A percentile compares a stretch with the other conserved stretches of the same genome.
phyloP scores from a whole-genome alignment of 805 yeast species.

The Candida stauntonica region DNA sequence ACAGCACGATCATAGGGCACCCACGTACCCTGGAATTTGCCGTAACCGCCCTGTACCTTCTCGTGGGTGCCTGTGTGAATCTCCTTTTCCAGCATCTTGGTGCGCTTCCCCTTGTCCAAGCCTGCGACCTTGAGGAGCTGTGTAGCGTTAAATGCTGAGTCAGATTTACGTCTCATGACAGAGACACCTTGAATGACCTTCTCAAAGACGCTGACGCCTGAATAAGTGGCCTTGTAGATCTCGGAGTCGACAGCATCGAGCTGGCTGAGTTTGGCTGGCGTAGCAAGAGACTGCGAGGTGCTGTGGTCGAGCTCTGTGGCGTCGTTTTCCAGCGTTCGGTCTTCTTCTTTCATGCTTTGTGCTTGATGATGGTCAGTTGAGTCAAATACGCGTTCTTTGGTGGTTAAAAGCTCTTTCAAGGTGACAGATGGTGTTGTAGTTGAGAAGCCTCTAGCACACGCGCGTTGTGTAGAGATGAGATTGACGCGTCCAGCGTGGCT shows the following conservation, averaged over 20 bases:
- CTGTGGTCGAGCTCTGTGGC: slow-evolving; percentile 14
- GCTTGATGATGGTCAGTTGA: background rate
- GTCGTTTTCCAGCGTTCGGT: slow-evolving; percentile 11
- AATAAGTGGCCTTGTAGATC: slow-evolving; percentile 70
- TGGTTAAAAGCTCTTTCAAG: background rate
- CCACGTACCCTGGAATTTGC: slow-evolving; percentile 86
- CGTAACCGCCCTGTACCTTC: slow-evolving; percentile 82
- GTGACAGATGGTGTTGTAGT: no score
- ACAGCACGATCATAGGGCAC: slow-evolving; percentile 68
- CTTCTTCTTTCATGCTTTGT: slow-evolving; percentile 6
- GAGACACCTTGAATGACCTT: slow-evolving; percentile 62
- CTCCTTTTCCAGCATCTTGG: slow-evolving; percentile 69
- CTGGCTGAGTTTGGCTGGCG: no score
- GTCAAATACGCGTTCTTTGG: background rate
- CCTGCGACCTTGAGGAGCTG: slow-evolving; percentile 76
- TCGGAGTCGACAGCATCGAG: background rate
- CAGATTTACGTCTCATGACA: slow-evolving; percentile 71
- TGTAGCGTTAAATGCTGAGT: slow-evolving; percentile 81
- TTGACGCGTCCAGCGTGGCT: background rate
- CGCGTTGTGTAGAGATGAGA: background rate
- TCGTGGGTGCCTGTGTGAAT: slow-evolving; percentile 66
- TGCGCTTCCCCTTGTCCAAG: slow-evolving; percentile 71
- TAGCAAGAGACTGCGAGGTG: background rate
- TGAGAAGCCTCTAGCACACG: no score
- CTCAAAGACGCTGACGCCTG: slow-evolving; percentile 83